Conservation (phyloP, 2,329 filamentous ascomycete species). For the Colletotrichum kahawae region DNA sequence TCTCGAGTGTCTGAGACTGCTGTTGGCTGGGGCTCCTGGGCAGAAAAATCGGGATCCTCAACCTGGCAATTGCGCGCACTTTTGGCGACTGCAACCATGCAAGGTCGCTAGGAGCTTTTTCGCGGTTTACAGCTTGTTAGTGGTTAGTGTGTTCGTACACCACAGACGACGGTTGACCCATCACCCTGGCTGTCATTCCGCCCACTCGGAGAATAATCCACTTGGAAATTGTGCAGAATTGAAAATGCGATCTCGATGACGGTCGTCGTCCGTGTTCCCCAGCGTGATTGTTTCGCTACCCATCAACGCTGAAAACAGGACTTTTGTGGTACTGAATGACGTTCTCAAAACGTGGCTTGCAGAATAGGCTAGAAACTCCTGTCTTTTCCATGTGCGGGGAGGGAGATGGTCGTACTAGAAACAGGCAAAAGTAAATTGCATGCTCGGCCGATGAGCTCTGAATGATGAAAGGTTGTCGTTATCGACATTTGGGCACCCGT, state of each 20-base stretch:
- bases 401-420: neutral
- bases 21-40: neutral
- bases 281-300: neutral
- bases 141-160: neutral
- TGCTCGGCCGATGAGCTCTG: neutral
- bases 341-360: constrained; percentile 5
- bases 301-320: neutral
- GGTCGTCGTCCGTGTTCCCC: neutral
- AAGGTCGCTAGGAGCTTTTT: constrained; percentile 9
- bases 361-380: neutral
- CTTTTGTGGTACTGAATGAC: neutral
- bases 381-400: neutral
- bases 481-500: neutral
- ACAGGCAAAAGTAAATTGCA: neutral
- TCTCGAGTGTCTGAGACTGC: neutral
- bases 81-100: constrained; percentile 14
- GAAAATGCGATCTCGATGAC: neutral
- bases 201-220: constrained; percentile 1
- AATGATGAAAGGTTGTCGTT: neutral
- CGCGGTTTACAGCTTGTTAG: neutral
- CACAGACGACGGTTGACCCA: neutral
- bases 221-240: neutral
- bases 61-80: neutral
- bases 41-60: neutral
- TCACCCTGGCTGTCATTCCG: neutral